Evolutionary conservation across 2,329 filamentous ascomycete species (phyloP), one percentile per base, ranked within the genome.

Genomic region (Elsinoe batatas): DNA sequence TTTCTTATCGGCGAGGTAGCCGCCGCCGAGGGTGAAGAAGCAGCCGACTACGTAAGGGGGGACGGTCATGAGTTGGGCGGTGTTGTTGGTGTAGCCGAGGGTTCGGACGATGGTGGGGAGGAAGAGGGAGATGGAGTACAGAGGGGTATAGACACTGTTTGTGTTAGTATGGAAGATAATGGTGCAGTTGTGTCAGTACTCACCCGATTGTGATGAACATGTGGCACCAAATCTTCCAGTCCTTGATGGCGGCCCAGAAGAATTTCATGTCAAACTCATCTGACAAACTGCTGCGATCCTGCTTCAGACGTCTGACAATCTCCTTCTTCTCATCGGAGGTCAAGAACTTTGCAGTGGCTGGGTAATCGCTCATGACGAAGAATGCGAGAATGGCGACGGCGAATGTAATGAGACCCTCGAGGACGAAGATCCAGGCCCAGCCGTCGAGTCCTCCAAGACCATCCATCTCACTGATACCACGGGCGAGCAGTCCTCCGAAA

Each of bases 301-400:
- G 56, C 44, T 61, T 59, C n/a, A 65, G 57, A 12, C 63, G 60
- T 18, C 61, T 61, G n/a, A 62, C 57, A 12, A 66, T 62, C 17
- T 73, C 72, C 64, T 85, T 38, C 33, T 51, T 51, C 61, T 38
- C 61, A 5, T 77, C 71, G 1, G 72, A 63, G 0, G 72, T 77
- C 2, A 87, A 73, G 63, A 86, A 85, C 0, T 65, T 68, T 1
- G 83, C 82, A 2, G 69, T 74, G 2, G 67, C 69, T 3, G 82
- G 81, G 62, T 81, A 84, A 64, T 85, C 81, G 58, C 79, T 70
- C 63, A 84, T 79, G 43, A 73, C 68, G 65, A 74, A 79, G 44
- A 58, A 61, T 15, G 59, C 58, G 13, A 54, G 50, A 62, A 74
- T 76, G 37, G 73, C 74, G 36, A 64, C 61, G 42, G 75, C 59